phyloP scores from a whole-genome alignment of 257 asterid species.

The Prunella vulgaris region DNA sequence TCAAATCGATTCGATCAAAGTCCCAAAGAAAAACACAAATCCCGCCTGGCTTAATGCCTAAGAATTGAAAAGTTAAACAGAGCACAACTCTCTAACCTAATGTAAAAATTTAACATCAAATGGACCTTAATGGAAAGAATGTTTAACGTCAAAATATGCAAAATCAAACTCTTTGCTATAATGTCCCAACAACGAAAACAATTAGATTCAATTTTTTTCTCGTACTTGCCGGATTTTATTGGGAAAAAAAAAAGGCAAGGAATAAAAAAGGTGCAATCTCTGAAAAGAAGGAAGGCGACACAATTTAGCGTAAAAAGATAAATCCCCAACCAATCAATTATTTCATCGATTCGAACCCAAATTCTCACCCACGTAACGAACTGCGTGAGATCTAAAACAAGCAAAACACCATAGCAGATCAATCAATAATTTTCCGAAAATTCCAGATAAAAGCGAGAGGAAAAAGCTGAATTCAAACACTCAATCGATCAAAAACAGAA shows the following conservation, averaged over 20 bases:
- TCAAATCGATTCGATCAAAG: neutral
- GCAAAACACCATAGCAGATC: neutral
- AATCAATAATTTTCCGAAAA: conserved; percentile 3
- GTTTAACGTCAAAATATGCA: neutral
- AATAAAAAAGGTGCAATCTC: neutral
- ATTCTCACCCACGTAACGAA: neutral
- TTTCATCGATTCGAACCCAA: neutral
- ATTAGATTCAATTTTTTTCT: neutral
- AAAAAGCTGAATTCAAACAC: neutral
- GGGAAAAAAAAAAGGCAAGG: neutral
- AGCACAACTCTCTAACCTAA: neutral
- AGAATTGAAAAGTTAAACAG: neutral
- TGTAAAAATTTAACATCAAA: neutral
- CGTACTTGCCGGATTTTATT: neutral
- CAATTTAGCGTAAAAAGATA: neutral
- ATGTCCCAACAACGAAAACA: neutral
- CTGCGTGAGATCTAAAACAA: conserved; percentile 24
- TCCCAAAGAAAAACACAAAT: neutral
- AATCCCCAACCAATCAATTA: neutral
- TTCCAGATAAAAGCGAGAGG: neutral
- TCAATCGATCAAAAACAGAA: neutral
- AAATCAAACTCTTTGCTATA: neutral
- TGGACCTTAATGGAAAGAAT: neutral
- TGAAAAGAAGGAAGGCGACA: neutral
- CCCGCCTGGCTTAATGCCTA: neutral